Base-by-base conservation (phyloP, 2,329 filamentous ascomycete genomes). In the Cadophora luteo-olivacea region DNA sequence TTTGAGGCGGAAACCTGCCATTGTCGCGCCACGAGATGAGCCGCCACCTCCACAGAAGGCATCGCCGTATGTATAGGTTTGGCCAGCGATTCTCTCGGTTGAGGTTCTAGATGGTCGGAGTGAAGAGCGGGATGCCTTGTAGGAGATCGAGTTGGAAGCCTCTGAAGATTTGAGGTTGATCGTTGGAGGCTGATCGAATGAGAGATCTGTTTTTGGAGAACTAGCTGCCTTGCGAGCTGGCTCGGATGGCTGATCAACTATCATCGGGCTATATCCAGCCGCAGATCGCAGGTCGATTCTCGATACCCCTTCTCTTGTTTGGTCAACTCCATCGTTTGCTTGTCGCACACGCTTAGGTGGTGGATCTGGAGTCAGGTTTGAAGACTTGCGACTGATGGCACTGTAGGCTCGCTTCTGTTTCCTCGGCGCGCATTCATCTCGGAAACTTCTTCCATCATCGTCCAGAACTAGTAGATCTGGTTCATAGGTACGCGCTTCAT, bases 1-100 rank as follows among this genome's bases (percentile, higher is more conserved):
- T 29, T 81, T 79, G 0, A 92, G 75, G 3, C 82, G 79, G 16
- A 94, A 80, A 0, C 91, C 91, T 0, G 86, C 86, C 61, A 80
- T 75, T 14, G 76, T 67, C 0, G 91, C 91, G 0, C 91, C 92
- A 2, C 85, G 81, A 0, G 91, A 91, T 0, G 87, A 86, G 4
- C 92, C 92, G 0, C 93, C 92, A 1, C 86, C 91, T 1, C 92
- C 92, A 41, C 87, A 91, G 71, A 92, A 96, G 0, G 86, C 84
- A 75, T 96, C 93, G 0, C 87, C 91, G 29, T 90, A 87, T 0
- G 88, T 91, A 69, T 92, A 92, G 49, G 81, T 82, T 57, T 87
- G 84, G 0, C 78, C 78, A 0, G 66, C 67, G 0, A 73, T 70
- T 62, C 75, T 75, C 11, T 58, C 66, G 1, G 74, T 72, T 58